phyloP scores from a whole-genome alignment of 1,284 basidiomycete genomes.

The Leccinum angustisporum region DNA sequence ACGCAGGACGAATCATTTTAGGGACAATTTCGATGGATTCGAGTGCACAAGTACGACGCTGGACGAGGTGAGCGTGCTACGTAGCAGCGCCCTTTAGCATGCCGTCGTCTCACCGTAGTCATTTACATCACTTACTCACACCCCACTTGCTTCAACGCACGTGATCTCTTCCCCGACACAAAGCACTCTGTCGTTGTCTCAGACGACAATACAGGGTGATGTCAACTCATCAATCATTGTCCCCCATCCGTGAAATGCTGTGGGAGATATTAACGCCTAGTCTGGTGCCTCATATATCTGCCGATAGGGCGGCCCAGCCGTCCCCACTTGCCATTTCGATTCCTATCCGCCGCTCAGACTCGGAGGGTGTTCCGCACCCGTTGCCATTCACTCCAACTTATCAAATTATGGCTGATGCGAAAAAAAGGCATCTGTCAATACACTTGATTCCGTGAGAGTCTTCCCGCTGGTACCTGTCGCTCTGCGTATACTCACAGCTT shows the following conservation, averaged over 20 bases:
- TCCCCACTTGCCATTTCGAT: slow-evolving; percentile 15
- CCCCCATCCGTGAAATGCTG: slow-evolving; percentile 5
- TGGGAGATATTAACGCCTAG: neutral
- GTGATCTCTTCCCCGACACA: slow-evolving; percentile 44
- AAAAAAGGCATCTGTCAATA: too few relatives aligned
- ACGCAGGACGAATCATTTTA: slow-evolving; percentile 11
- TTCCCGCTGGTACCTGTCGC: too few relatives aligned
- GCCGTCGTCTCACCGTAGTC: slow-evolving; percentile 32
- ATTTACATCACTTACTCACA: slow-evolving; percentile 43
- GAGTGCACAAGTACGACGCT: slow-evolving; percentile 31
- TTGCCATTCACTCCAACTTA: slow-evolving; percentile 24
- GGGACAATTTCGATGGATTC: slow-evolving; percentile 21
- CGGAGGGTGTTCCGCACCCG: slow-evolving; percentile 3
- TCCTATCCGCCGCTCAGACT: neutral
- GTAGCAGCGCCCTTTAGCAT: neutral
- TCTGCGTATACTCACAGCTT: too few relatives aligned
- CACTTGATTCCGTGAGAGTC: too few relatives aligned
- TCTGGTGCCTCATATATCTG: neutral
- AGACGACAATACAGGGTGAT: slow-evolving; percentile 16
- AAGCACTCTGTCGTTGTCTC: slow-evolving; percentile 27
- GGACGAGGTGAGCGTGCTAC: slow-evolving; percentile 43
- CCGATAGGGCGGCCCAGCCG: neutral
- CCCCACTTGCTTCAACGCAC: slow-evolving; percentile 48
- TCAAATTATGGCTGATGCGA: slow-evolving; percentile 19
- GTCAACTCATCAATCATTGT: neutral